Evolutionary conservation across 2,329 filamentous ascomycete species (phyloP).

Genomic region (Alternaria sp.): DNA sequence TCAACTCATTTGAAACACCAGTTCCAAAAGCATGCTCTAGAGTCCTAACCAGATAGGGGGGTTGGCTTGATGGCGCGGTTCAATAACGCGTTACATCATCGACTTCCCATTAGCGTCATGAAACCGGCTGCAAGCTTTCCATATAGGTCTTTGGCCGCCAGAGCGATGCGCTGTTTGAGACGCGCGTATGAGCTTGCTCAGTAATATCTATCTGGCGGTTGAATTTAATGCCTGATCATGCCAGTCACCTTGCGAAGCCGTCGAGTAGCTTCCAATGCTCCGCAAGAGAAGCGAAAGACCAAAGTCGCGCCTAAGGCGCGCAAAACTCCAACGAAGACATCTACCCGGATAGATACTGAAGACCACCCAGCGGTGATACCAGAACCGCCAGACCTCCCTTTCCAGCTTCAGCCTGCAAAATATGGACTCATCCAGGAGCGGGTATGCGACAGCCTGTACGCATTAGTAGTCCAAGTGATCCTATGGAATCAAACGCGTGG

Average conservation of each 20-base stretch:
- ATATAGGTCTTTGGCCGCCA: neutral
- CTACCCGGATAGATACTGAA: conserved; percentile 21
- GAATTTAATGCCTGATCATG: neutral
- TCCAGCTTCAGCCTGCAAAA: conserved; percentile 31
- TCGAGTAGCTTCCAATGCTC: neutral
- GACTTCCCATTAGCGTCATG: conserved; percentile 1
- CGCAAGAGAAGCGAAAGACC: neutral
- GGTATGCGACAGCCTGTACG: conserved; percentile 78
- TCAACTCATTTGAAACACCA: neutral
- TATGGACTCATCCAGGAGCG: conserved; percentile 90
- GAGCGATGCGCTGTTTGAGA: neutral
- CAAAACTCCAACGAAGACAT: neutral
- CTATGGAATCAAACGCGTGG: conserved; percentile 86
- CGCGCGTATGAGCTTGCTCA: neutral
- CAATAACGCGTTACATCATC: conserved; percentile 2
- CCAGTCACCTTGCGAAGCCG: conserved; percentile 7
- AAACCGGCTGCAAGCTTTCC: neutral
- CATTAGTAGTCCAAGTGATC: conserved; percentile 81
- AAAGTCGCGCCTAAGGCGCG: conserved; percentile 14
- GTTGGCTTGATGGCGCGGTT: neutral
- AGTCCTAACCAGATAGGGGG: neutral
- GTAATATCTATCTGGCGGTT: neutral
- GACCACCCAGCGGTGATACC: conserved; percentile 19
- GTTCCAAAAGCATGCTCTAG: neutral
- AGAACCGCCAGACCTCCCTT: conserved; percentile 30